These are phyloP conservation scores for Linnemannia exigua DNA, from an alignment of 192 early-diverging fungal species.

Conservation along the genomic window DNA sequence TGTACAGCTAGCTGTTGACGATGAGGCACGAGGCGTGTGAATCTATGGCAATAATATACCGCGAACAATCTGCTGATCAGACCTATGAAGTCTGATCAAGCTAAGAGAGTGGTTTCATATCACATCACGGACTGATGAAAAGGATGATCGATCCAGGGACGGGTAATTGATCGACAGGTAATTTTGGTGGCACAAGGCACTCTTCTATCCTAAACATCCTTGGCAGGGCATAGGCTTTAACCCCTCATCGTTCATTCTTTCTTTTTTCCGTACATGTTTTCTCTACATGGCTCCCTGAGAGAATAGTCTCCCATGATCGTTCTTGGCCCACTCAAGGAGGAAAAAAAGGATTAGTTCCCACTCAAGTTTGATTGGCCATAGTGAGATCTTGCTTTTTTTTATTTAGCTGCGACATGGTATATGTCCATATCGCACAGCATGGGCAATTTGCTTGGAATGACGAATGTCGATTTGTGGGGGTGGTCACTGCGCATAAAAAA, in stretches of 20 bases:
- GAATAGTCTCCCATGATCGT: background rate
- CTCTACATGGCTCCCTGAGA: background rate
- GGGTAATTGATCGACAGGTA: no score
- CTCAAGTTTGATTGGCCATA: background rate
- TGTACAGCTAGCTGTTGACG: no score
- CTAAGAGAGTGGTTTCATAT: no score
- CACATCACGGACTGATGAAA: no score
- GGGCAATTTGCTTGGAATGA: background rate
- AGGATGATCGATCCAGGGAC: no score
- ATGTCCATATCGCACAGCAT: background rate
- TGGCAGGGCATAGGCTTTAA: no score
- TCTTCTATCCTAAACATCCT: no score
- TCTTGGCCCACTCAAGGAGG: background rate
- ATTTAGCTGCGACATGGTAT: background rate
- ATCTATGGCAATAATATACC: no score
- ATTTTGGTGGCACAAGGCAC: no score
- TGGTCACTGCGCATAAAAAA: conserved; percentile 2
- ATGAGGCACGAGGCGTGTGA: no score
- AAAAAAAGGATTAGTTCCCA: background rate
- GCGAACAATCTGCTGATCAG: no score
- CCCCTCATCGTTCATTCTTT: background rate
- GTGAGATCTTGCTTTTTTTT: background rate
- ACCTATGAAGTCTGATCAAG: no score
- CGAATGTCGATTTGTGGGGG: background rate
- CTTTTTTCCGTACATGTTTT: background rate